Evolutionary conservation across 495 filamentous ascomycete genomes (phyloP).

Genomic region (Astrocystis sublimbata): DNA sequence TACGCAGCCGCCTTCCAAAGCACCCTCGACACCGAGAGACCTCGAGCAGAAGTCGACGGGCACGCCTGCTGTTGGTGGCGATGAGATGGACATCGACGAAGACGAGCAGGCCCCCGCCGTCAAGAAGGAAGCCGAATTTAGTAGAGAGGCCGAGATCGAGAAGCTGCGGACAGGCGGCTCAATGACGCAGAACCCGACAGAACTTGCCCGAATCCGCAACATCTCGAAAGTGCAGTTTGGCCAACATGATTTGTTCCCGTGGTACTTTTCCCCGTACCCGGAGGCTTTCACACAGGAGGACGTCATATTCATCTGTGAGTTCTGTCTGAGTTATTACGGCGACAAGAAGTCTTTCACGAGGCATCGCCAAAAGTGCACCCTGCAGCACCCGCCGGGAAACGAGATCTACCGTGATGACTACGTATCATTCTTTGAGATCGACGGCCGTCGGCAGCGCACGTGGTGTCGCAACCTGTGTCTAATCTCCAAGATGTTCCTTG

Average conservation of each 20-base stretch:
- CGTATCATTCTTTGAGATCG: conserved; percentile 96
- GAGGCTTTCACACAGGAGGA: conserved; percentile 83
- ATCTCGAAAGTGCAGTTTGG: conserved; percentile 92
- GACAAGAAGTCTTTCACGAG: conserved; percentile 74
- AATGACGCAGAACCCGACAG: conserved; percentile 98
- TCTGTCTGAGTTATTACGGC: conserved; percentile 90
- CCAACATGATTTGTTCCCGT: conserved; percentile 86
- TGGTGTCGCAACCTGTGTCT: conserved; percentile 98
- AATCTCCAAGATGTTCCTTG: conserved; percentile 92
- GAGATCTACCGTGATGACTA: conserved; percentile 96
- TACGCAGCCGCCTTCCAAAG: conserved; percentile 37
- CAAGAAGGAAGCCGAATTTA: conserved; percentile 57
- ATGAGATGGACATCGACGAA: conserved; percentile 52
- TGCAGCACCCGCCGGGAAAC: conserved; percentile 92
- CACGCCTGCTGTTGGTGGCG: conserved; percentile 45
- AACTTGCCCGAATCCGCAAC: conserved; percentile 94
- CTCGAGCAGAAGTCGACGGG: conserved; percentile 39
- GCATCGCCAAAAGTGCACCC: conserved; percentile 86
- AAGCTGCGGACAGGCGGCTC: conserved; percentile 89
- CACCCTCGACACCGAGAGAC: conserved; percentile 37
- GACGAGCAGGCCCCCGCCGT: conserved; percentile 43
- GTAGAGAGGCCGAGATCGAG: conserved; percentile 91
- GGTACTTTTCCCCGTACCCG: conserved; percentile 98
- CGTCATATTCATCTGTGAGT: conserved; percentile 94
- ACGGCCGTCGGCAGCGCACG: conserved; percentile 88